Base-by-base conservation (phyloP, 768 basidiomycete species). In the Leccinum obscurum region DNA sequence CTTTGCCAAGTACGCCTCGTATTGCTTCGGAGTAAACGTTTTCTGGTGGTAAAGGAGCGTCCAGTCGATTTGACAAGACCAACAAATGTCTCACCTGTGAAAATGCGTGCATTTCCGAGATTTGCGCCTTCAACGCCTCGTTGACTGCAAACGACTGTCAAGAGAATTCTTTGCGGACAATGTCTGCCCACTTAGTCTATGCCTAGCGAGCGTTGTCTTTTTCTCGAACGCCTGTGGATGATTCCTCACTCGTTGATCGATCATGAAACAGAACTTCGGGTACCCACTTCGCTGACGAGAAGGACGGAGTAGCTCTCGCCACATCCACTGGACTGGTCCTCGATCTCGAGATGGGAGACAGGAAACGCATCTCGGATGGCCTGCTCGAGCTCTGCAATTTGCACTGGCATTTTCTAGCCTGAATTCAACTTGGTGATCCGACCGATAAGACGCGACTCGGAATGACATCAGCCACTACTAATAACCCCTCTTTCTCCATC, bases 51-150 rank as follows among this genome's bases (percentile, higher is more conserved):
- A 17, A 15, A 37, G 10, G 9, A 53, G 24, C 8, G 35, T 56
- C 10, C 7, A 51, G 58, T 24, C 37, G 30, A 52, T 34, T 53
- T 26, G 50, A 24, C 35, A 14, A 3, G 30, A 57, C 30, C 54
- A 11, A 10, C 6, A 26, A 4, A 13, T 50, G 24, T 53, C 76
- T 55, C 64, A 92, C 92, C 85, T 94, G 92, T 14, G 92, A 92
- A 74, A 94, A 94, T 5, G 92, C 92, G 66, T 94, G 92, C 82
- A 94, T 87, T 58, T 88, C 83, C 0, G 88, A 78, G 58, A 94
- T 92, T 66, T 92, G 79, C 2, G 76, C 76, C 75, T 90, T 93
- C 67, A 94, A 70, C 9, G 87, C 68, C 24, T 91, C 87, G 66
- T 93, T 93, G 59, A 94, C 92, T 93, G 61, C 17, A 28, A 52